Base-by-base conservation (phyloP, 192 early-diverging fungal species). In the Backusella circina region DNA sequence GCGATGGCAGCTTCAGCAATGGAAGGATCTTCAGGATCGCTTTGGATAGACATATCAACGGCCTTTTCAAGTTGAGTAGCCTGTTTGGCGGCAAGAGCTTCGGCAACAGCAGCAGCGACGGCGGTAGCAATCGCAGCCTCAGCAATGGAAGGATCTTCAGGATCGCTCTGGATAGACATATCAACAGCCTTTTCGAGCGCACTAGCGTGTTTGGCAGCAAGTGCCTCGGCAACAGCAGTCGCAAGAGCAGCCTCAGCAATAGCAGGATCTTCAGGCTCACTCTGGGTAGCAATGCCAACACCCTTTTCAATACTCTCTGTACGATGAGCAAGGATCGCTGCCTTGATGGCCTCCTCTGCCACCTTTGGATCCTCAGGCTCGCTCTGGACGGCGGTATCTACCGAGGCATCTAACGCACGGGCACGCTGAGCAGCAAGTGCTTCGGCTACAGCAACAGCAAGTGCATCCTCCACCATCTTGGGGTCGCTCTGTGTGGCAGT, bases 1-100 rank as follows among this genome's bases (percentile, higher is more conserved):
- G 81, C 71, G n/a, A 76, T 72, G 23, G 76, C 83, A 3, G 75
- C 67, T 6, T 77, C 64, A 69, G 80, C 80, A 12, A 80, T 77
- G 0, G 15, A 7, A 2, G 75, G 51, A 37, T 61, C 67, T 21
- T 68, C 67, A 6, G 67, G 67, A n/a, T 68, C 67, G n/a, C 32
- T 36, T 36, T 68, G n/a, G 15, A 68, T 68, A 8, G 67, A 36
- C 0, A 1, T 13, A 32, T 31, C 28, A 12, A 57, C 54, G 8
- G 54, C 4, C 7, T 7, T 32, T 12, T 18, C 61, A 3, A 65
- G 23, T 8, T 21, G 9, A 9, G 2, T 23, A 1, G 61, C 61
- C 4, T 32, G 28, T 1, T 31, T 26, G 31, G 82, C 77, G 6
- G 71, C 76, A 6, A 75, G 75, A 7, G 75, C 79, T 12, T 69